Conservation (phyloP, 345 rosid species). For the Arabidopsis thaliana region DNA sequence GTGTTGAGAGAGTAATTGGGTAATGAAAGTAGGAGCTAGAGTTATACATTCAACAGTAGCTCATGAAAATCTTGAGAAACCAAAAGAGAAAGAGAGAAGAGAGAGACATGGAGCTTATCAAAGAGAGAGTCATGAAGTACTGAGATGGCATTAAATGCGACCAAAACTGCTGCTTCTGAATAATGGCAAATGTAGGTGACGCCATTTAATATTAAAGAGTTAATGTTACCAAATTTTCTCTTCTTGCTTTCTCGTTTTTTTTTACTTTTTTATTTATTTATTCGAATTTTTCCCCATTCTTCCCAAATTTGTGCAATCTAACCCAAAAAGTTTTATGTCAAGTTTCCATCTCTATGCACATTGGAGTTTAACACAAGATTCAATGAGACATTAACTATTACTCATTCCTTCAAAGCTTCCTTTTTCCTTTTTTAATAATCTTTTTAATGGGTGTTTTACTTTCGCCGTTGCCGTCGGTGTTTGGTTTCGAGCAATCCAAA, state of each 20-base stretch:
- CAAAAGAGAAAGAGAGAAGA: constrained; percentile 35
- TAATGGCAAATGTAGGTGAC: constrained; percentile 48
- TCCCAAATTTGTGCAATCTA: constrained; percentile 40
- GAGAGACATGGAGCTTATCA: constrained; percentile 41
- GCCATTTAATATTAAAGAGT: constrained; percentile 41
- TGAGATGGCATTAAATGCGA: constrained; percentile 46
- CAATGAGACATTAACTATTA: constrained; percentile 36
- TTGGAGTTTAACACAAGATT: constrained; percentile 28
- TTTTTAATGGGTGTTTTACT: constrained; percentile 9
- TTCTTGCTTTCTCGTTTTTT: constrained; percentile 26
- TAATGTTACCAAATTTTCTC: constrained; percentile 44
- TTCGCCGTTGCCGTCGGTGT: constrained; percentile 45
- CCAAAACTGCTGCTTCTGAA: constrained; percentile 44
- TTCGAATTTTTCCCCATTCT: constrained; percentile 8
- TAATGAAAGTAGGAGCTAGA: constrained; percentile 57
- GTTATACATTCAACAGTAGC: constrained; percentile 37
- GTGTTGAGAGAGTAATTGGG: constrained; percentile 29
- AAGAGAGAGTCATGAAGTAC: constrained; percentile 38
- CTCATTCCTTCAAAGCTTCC: constrained; percentile 9
- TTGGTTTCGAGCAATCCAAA: constrained; percentile 43
- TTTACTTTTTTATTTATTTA: background rate
- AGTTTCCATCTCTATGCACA: constrained; percentile 37
- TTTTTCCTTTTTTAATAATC: background rate
- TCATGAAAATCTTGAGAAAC: constrained; percentile 46
- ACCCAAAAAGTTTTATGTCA: constrained; percentile 33